A percentile compares a stretch with the other conserved stretches of the same genome.
These are phyloP conservation scores for Phascolomyces articulosus DNA, from an alignment of 371 early-diverging fungal species.

Conservation along the genomic window DNA sequence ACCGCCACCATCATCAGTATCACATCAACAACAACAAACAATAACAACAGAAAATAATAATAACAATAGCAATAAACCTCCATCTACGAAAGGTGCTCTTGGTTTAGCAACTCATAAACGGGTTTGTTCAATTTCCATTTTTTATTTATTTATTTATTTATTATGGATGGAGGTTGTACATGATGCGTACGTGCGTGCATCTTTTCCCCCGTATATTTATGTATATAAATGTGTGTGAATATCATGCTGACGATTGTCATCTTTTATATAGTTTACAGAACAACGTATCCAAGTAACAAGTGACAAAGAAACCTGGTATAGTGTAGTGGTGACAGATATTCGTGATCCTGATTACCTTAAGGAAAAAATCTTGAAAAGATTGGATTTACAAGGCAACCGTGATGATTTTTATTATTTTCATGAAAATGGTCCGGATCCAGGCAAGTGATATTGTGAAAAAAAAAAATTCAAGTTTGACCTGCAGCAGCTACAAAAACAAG, in stretches of 20 bases:
- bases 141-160: no score
- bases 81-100: neutral
- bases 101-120: constrained; percentile 5
- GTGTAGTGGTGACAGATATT: constrained; percentile 56
- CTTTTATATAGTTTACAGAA: constrained; percentile 22
- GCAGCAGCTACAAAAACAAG: constrained; percentile 3
- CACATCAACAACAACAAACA: neutral
- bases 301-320: constrained; percentile 62
- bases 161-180: no score
- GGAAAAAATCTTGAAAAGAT: constrained; percentile 47
- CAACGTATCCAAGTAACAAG: constrained; percentile 57
- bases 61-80: neutral
- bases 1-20: neutral
- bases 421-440: constrained; percentile 55
- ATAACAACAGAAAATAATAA: neutral
- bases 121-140: no score
- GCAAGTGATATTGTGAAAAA: constrained; percentile 25
- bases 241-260: no score
- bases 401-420: constrained; percentile 54
- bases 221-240: neutral
- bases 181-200: no score
- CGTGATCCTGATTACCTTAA: constrained; percentile 50
- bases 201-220: neutral
- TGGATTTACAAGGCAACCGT: constrained; percentile 45
- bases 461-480: constrained; percentile 9